Conservation (phyloP, 2,329 filamentous ascomycete genomes). For the Colletotrichum sp. region DNA sequence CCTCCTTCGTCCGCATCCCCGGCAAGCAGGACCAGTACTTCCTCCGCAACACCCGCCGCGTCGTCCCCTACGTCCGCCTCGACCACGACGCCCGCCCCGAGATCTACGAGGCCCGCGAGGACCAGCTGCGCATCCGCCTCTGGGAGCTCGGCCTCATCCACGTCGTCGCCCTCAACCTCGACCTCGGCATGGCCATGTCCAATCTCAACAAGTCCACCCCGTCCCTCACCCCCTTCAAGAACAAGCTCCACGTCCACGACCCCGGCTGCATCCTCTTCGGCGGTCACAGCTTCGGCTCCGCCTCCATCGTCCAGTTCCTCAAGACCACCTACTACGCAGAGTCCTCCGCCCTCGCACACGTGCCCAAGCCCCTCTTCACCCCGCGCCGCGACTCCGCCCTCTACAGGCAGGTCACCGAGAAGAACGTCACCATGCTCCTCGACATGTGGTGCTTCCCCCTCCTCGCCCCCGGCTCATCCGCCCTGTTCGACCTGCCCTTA, state of each 20-base stretch:
- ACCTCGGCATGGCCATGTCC: conserved; percentile 52
- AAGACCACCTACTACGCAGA: conserved; percentile 77
- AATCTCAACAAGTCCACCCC: conserved; percentile 58
- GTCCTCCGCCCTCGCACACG: conserved; percentile 46
- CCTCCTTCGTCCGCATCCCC: conserved; percentile 72
- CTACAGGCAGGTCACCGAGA: conserved; percentile 68
- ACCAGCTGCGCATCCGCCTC: conserved; percentile 74
- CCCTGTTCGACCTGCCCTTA: conserved; percentile 74
- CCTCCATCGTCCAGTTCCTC: conserved; percentile 75
- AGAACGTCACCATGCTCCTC: conserved; percentile 70
- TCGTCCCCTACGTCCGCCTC: conserved; percentile 54
- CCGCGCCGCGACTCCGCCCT: conserved; percentile 62
- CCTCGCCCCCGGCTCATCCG: conserved; percentile 62
- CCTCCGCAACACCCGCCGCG: conserved; percentile 33
- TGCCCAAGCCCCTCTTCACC: conserved; percentile 63
- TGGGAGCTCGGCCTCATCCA: conserved; percentile 80
- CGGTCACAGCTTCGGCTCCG: conserved; percentile 82
- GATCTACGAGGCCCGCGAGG: conserved; percentile 69
- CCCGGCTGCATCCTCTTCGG: conserved; percentile 77
- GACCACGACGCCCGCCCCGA: conserved; percentile 69
- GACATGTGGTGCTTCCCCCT: conserved; percentile 84
- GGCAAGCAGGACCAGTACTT: conserved; percentile 45
- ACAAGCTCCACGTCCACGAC: conserved; percentile 68
- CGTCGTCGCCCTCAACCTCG: conserved; percentile 70
- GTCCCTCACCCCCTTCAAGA: conserved; percentile 62